A percentile compares a stretch with the other conserved stretches of the same genome.
Conservation (phyloP, 176 grass and related monocot species). For the Rhipidocladum racemiflorum region DNA sequence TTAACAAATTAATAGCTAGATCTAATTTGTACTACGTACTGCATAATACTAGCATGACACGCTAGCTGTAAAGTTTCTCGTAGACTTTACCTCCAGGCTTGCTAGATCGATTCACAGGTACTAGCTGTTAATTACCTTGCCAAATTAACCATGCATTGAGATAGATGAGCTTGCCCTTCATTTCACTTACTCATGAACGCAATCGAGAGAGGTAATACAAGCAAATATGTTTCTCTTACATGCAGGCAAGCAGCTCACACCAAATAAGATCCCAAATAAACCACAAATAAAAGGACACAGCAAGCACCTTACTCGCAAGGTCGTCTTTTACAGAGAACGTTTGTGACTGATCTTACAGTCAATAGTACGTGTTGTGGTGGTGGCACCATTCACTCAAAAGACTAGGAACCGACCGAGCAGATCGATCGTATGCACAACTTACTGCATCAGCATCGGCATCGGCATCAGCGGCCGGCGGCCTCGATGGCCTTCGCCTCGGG, state of each 20-base stretch:
- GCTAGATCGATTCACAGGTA: too few species aligned
- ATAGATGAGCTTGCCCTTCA: neutral
- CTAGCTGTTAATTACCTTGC: neutral
- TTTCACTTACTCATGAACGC: neutral
- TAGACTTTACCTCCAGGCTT: too few species aligned
- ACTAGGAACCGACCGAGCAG: neutral
- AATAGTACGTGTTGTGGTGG: neutral
- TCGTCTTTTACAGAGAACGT: neutral
- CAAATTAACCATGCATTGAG: neutral
- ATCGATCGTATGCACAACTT: neutral
- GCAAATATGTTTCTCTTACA: neutral
- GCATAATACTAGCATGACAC: too few species aligned
- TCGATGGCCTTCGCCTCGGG: slow-evolving; percentile 28
- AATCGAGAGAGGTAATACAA: neutral
- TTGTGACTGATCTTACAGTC: neutral
- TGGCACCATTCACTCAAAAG: neutral
- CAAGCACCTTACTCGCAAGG: neutral
- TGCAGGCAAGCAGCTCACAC: neutral
- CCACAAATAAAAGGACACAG: neutral
- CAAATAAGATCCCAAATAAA: neutral
- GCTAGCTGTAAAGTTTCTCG: too few species aligned
- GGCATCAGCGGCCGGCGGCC: neutral
- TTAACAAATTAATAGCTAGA: too few species aligned
- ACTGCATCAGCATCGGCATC: neutral
- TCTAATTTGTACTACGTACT: too few species aligned